Base-by-base conservation (phyloP, 306 rosid genomes). In the Cicer chorassanicum region DNA sequence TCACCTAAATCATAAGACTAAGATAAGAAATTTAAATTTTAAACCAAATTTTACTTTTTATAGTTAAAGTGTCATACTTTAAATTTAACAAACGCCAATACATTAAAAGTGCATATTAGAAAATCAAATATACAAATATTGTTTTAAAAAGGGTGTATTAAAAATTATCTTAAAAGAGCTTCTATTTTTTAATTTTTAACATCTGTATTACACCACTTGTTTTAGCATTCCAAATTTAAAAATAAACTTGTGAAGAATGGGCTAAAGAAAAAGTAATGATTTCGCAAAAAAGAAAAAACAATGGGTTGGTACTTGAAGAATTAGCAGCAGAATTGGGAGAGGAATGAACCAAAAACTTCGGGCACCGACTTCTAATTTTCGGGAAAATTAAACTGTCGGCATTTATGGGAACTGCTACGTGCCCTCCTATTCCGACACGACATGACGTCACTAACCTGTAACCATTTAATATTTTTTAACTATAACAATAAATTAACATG, bases 391-490 rank as follows among this genome's bases (percentile, higher is more conserved):
- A 80, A 40, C 44, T 83, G 93, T 85, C 87, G 87, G 89, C 81
- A 85, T 76, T 74, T 81, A 65, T 41, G 84, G 89, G 91, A 83
- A 74, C 84, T 65, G 75, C 74, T 80, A 65, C 80, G 82, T 77
- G 91, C 83, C 87, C 82, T 83, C 72, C 80, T 72, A 54, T 70
- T 80, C 85, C 86, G 88, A 87, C 93, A 89, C 8, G 15, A 66
- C 18, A 21, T 74, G 57, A 77, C 77, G 83, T 74, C 85, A 81
- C 59, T 40, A 21, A 5, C 7, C 2, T 5, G 3, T 51, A 66
- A 11, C 54, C 50, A 29, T 41, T 62, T 56, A 11, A 10, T 36
- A 16, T 51, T 0, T 40, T 71, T 16, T 55, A 6, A 19, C 29
- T 61, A 43, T 4, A 29, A 29, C 5, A 4, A 29, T 4, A 15